Conservation (phyloP, 805 yeast genomes). For the Hanseniaspora clermontiae region DNA sequence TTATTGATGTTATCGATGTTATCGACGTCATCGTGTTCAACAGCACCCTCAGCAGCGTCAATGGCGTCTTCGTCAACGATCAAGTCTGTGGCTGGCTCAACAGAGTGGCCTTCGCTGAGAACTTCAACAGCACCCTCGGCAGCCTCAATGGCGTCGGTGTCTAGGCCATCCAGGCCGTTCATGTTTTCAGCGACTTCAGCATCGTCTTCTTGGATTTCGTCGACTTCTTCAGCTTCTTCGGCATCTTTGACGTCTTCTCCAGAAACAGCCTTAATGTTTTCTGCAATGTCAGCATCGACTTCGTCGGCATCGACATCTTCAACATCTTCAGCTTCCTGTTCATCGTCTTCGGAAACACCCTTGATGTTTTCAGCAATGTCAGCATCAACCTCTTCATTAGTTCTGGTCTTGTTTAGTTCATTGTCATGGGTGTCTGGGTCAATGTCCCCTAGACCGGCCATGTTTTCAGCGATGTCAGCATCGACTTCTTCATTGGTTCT, state of each 20-base stretch:
- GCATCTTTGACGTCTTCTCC: not conserved
- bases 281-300: not conserved
- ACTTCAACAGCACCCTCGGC: slow-evolving; percentile 4
- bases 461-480: not conserved
- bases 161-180: not conserved
- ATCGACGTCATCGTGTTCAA: not conserved
- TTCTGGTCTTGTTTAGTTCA: not conserved
- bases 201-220: too few species aligned
- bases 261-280: too few species aligned
- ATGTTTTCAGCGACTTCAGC: too few species aligned
- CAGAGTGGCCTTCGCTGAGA: not conserved
- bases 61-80: not conserved
- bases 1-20: not conserved
- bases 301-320: not conserved
- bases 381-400: not conserved
- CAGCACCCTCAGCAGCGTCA: not conserved
- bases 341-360: not conserved
- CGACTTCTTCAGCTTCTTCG: not conserved
- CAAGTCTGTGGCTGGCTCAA: not conserved
- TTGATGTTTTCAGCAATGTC: too few species aligned
- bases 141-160: not conserved
- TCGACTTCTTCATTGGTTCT: not conserved
- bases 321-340: not conserved
- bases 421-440: not conserved
- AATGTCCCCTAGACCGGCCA: not conserved